Evolutionary conservation across 345 rosid species (phyloP), one percentile per base, ranked within the genome.

Genomic region (Rhodomyrtus tomentosa): DNA sequence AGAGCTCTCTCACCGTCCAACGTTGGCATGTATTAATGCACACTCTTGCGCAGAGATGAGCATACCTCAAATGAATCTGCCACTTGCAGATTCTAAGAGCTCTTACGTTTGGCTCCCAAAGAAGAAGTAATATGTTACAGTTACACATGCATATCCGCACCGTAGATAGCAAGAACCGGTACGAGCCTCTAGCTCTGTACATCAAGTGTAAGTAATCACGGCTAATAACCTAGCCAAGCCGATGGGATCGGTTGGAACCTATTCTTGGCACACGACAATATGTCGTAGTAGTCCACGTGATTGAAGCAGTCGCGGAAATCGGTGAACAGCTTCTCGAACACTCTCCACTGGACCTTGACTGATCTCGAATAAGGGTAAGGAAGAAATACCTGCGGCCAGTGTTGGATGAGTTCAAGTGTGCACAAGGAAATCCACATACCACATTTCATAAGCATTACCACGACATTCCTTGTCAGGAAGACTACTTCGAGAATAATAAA

Each of bases 351-450:
- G 3, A 95, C 93, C 87, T 93, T 87, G 24, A 88, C 86, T 40
- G 98, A 95, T 91, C 90, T 93, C 55, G 93, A 85, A 87, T 95
- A 96, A 7, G 98, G 96, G 84, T 91, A 95, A 29, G 98, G 99
- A 86, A 93, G 95, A 88, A 94, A 94, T 36, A 92, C 95, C 96
- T 94, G 92, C 85, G 59, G 11, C 50, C 32, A 74, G 29, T 80
- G 84, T 21, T 4, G 25, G 55, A 29, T 51, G 82, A 54, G 55
- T 80, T 52, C 55, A 49, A 24, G 10, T 24, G 11, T 14, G 40
- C 51, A 7, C 82, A 9, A 6, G n/a, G 45, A 25, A 79, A 29
- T 51, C 6, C 10, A 1, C 82, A 80, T n/a, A 3, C 13, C 12
- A 7, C 76, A 32, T 16, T 21, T 36, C 76, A 36, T 36, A 32